These are phyloP conservation scores for Hygrocybe coccinea DNA, from an alignment of 768 basidiomycete species.

Conservation along the genomic window DNA sequence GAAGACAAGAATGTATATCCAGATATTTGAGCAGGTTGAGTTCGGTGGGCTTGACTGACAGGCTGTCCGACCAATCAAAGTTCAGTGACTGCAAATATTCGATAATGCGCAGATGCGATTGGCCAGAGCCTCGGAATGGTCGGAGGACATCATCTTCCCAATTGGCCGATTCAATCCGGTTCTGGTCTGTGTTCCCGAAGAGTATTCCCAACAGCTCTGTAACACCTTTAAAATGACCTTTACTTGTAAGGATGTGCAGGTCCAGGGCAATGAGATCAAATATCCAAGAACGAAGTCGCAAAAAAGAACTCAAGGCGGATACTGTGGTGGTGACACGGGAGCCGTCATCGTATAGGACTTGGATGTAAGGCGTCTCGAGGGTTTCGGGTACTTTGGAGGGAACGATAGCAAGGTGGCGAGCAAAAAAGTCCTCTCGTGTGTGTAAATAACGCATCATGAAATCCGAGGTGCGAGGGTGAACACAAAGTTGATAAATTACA, in stretches of 20 bases:
- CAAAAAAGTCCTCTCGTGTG: constrained; percentile 85
- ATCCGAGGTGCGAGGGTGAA: constrained; percentile 78
- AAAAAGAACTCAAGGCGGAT: constrained; percentile 64
- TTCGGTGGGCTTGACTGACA: constrained; percentile 52
- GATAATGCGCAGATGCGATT: constrained; percentile 79
- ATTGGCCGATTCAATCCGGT: constrained; percentile 33
- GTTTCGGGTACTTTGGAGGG: constrained; percentile 59
- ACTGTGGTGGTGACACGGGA: constrained; percentile 64
- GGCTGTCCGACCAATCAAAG: constrained; percentile 82
- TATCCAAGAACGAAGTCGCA: constrained; percentile 78
- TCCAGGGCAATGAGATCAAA: constrained; percentile 85
- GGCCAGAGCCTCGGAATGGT: constrained; percentile 69
- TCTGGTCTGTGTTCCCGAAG: constrained; percentile 60
- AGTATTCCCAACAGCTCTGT: constrained; percentile 74
- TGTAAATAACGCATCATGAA: constrained; percentile 81
- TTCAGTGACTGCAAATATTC: constrained; percentile 83
- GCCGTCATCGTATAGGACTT: constrained; percentile 68
- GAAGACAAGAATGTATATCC: constrained; percentile 66
- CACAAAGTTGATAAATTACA: constrained; percentile 79
- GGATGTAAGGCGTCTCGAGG: constrained; percentile 46
- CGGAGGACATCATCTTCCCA: constrained; percentile 49
- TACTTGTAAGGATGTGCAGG: constrained; percentile 77
- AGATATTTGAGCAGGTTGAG: constrained; percentile 62
- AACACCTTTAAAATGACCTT: constrained; percentile 68
- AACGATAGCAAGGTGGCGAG: constrained; percentile 73